Evolutionary conservation across 2,329 filamentous ascomycete species (phyloP), one percentile per base, ranked within the genome.

Genomic region (Mycosphaerella sp.): DNA sequence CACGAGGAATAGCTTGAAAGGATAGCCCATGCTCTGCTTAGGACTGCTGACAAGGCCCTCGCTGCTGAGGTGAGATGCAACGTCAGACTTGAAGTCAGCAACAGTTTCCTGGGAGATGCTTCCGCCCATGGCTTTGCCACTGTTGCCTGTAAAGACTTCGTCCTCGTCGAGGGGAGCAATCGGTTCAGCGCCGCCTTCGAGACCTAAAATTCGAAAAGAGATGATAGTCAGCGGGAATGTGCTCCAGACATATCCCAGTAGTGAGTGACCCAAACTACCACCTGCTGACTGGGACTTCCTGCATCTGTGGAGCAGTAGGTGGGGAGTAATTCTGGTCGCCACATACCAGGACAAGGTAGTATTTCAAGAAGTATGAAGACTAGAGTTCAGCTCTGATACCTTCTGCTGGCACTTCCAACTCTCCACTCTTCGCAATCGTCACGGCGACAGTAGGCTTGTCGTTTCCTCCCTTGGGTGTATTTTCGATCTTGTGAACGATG

Each of bases 321-420:
- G 42, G 42, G 42, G 42, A 44, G 42, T 17, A 29, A 4, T 29
- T 29, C 26, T 29, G 26, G 12, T 26, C 42, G 34, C 42, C 42
- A 44, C 42, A 29, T 29, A 44, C 42, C 42, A 44, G 42, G 21
- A 23, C 23, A 29, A 29, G 5, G 26, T 29, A 29, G 14, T 26
- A 26, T 23, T 17, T 44, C 8, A 29, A 29, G 4, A 29, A 29
- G 26, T 29, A 29, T 39, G 26, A 42, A 62, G 75, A 77, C 81
- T 86, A 93, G 74, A 93, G 86, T 77, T 93, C 88, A 76, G 85
- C 81, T 76, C 90, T 86, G 78, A 89, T 92, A 93, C 89, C 89
- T 93, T 93, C 89, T 78, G 83, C 78, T 71, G 87, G 86, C 63
- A 91, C 85, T 72, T 85, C 80, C 66, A 93, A 77, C 79, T 92